Evolutionary conservation across 1,284 basidiomycete species (phyloP), one percentile per base, ranked within the genome.

Genomic region (Boletus semigastroideus): DNA sequence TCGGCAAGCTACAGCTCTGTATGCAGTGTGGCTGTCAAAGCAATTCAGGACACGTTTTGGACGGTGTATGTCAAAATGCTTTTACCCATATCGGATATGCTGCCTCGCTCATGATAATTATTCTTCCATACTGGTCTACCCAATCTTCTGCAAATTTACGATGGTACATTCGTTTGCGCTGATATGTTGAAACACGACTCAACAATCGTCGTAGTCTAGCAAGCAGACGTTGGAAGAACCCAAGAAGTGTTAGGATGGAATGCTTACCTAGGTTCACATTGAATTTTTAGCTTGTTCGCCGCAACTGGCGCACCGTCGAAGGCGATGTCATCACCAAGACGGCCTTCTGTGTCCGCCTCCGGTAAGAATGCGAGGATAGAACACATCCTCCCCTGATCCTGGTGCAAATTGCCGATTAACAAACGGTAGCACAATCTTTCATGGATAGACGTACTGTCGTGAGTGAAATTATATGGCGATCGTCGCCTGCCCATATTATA

Each of bases 71-170:
- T 1, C 10, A 25, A 31, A 37, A 38, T 10, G 5, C 9, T 48
- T 50, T 53, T 53, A 70, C 72, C 51, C 67, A 71, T 60, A 74
- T 72, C 2, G 78, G 74, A 60, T 77, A 78, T 13, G 76, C 77
- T 5, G 78, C 70, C 49, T 80, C 78, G 46, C 79, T 72, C 42
- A 80, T 65, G 36, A 80, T 57, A 33, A 78, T 65, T 40, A 80
- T 54, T 39, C 72, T 71, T 22, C 64, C 62, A 33, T 70, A 50
- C 36, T 66, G 56, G 41, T 75, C 75, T 27, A 59, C 66, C 76
- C 67, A 72, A n/a, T 71, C 64, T 38, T 70, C 70, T 7, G 64
- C 60, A 19, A 55, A 55, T 33, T 59, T 42, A 25, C 58, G 69
- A 27, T 68, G 51, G 27, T 64, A 67, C 40, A 70, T 22, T 43